phyloP scores from a whole-genome alignment of 768 basidiomycete species.

The Leccinum broughii region DNA sequence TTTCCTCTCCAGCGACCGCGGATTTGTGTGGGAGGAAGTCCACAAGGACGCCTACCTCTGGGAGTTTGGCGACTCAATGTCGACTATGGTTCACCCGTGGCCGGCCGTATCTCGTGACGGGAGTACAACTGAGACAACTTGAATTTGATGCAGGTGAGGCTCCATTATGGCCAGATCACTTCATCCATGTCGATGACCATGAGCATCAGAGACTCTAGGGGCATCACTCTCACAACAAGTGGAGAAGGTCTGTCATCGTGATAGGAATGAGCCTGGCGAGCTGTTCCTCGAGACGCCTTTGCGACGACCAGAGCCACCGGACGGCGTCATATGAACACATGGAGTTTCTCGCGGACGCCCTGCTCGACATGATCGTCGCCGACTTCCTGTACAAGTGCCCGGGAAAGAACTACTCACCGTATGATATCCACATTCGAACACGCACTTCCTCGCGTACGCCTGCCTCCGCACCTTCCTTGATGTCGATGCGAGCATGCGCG shows the following conservation, averaged over 20 bases:
- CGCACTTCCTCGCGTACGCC: slow-evolving; percentile 67
- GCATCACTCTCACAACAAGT: too few species aligned
- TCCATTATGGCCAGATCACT: too few species aligned
- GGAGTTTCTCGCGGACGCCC: slow-evolving; percentile 76
- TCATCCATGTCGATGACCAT: too few species aligned
- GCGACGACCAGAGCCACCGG: slow-evolving; percentile 17
- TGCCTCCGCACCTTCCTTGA: slow-evolving; percentile 51
- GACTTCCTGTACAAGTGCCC: slow-evolving; percentile 66
- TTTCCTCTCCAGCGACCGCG: too few species aligned
- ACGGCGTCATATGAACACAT: slow-evolving; percentile 76
- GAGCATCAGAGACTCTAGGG: too few species aligned
- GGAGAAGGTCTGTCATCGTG: too few species aligned
- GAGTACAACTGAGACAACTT: too few species aligned
- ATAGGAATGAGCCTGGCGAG: too few species aligned
- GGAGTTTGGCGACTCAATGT: slow-evolving; percentile 98
- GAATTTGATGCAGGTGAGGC: too few species aligned
- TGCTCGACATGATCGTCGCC: slow-evolving; percentile 74
- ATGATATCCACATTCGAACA: slow-evolving; percentile 71
- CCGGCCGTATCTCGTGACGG: too few species aligned
- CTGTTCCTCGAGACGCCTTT: too few species aligned
- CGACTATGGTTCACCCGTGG: slow-evolving; percentile 27
- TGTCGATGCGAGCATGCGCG: slow-evolving; percentile 53
- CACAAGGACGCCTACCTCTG: slow-evolving; percentile 94
- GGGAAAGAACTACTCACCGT: slow-evolving; percentile 65
- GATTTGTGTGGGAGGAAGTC: slow-evolving; percentile 29